Conservation (phyloP, 768 basidiomycete genomes). For the Jaapia argillacea region DNA sequence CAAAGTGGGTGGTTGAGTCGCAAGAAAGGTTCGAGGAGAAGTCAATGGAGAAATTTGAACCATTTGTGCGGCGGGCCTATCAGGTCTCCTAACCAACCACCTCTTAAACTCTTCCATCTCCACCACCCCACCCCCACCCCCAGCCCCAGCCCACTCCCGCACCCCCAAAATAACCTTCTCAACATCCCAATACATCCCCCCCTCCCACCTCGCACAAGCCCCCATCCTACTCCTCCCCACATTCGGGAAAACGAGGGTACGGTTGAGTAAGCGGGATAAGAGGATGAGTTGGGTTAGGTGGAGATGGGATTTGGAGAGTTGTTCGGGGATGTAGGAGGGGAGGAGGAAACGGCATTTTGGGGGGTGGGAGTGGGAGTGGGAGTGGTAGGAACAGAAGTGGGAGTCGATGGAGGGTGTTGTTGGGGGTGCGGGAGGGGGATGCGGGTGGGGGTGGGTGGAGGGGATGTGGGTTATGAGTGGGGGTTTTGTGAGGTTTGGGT, state of each 20-base stretch:
- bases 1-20: too few relatives aligned
- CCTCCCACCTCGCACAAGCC: constrained; percentile 37
- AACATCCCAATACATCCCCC: too few relatives aligned
- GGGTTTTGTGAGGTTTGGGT: neutral
- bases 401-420: constrained; percentile 11
- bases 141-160: too few relatives aligned
- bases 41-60: too few relatives aligned
- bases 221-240: constrained; percentile 47
- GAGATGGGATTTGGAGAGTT: constrained; percentile 46
- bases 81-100: too few relatives aligned
- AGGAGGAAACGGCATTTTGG: constrained; percentile 42
- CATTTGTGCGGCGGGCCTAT: too few relatives aligned
- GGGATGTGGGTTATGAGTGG: constrained; percentile 3
- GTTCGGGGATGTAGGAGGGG: constrained; percentile 40
- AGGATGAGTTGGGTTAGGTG: constrained; percentile 43
- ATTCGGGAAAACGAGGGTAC: constrained; percentile 52
- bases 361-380: constrained; percentile 7
- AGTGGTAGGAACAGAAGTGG: constrained; percentile 10
- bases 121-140: too few relatives aligned
- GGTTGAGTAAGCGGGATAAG: constrained; percentile 38
- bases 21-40: too few relatives aligned
- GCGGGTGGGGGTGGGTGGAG: constrained; percentile 25
- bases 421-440: constrained; percentile 18
- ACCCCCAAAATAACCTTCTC: too few relatives aligned
- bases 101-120: too few relatives aligned